These are phyloP conservation scores for Trichomonascus vanleenenianus DNA, from an alignment of 805 yeast species.

Conservation along the genomic window DNA sequence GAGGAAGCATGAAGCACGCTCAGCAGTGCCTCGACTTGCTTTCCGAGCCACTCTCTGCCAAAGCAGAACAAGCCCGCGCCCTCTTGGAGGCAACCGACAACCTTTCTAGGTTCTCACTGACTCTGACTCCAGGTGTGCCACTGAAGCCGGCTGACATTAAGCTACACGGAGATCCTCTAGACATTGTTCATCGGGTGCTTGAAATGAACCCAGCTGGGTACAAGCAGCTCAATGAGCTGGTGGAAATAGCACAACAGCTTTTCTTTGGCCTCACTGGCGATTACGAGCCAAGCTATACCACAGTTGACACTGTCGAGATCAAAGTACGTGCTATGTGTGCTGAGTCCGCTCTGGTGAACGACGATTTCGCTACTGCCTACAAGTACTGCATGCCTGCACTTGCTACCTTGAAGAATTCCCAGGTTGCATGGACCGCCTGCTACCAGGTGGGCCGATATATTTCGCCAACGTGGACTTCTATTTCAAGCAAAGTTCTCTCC, in stretches of 20 bases:
- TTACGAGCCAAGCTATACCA: slow-evolving; percentile 2
- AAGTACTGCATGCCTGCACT: slow-evolving; percentile 24
- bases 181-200: slow-evolving; percentile 23
- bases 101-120: slow-evolving; percentile 23
- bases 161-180: slow-evolving; percentile 18
- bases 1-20: slow-evolving; percentile 36
- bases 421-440: slow-evolving; percentile 55
- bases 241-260: slow-evolving; percentile 12
- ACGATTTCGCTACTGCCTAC: slow-evolving; percentile 55
- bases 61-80: slow-evolving; percentile 10
- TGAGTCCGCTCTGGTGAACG: slow-evolving; percentile 56
- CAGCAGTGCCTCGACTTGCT: slow-evolving; percentile 20
- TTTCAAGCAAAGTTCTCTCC: slow-evolving; percentile 28
- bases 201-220: slow-evolving; percentile 26
- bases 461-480: slow-evolving; percentile 39
- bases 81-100: slow-evolving; percentile 24
- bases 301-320: slow-evolving; percentile 9
- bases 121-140: slow-evolving; percentile 23
- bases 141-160: slow-evolving; percentile 22
- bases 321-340: slow-evolving; percentile 39
- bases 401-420: slow-evolving; percentile 8
- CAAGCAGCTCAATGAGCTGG: slow-evolving; percentile 20
- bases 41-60: slow-evolving; percentile 2
- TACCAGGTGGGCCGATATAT: slow-evolving; percentile 63
- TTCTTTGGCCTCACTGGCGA: slow-evolving; percentile 7